Evolutionary conservation across 768 basidiomycete species (phyloP).

Genomic region (Leccinum aurantiacum): DNA sequence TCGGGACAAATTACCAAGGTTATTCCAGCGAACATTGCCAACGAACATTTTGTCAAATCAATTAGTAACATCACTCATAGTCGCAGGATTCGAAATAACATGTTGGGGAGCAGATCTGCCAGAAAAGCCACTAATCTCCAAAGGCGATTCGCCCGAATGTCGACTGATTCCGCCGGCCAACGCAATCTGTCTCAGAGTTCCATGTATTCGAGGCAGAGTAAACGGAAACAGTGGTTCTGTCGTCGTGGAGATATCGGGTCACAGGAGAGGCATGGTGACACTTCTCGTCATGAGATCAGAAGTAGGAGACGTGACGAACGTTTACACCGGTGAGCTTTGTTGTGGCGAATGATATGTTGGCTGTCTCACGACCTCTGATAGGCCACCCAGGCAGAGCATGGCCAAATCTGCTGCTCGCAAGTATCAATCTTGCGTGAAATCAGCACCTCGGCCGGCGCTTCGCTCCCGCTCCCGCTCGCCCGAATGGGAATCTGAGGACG

Average conservation of each 20-base stretch:
- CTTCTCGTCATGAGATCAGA: not conserved
- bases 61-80: not conserved
- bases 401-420: constrained; percentile 19
- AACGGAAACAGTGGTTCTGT: constrained; percentile 18
- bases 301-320: constrained; percentile 4
- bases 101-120: constrained; percentile 7
- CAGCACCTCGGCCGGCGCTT: not conserved
- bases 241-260: constrained; percentile 11
- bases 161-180: constrained; percentile 14
- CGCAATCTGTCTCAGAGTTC: not conserved
- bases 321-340: constrained; percentile 8
- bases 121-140: constrained; percentile 6
- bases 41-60: constrained; percentile 9
- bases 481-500: constrained; percentile 6
- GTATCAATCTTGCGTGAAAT: constrained; percentile 16
- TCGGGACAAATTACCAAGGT: constrained; percentile 2
- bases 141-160: constrained; percentile 21
- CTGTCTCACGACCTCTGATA: constrained; percentile 10
- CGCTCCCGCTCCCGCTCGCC: not conserved
- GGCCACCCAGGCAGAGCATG: constrained; percentile 6
- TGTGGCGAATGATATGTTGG: too few species aligned
- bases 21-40: constrained; percentile 11
- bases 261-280: not conserved
- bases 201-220: not conserved
- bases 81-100: not conserved